A percentile compares a stretch with the other conserved stretches of the same genome.
Conservation (phyloP, 2,329 filamentous ascomycete genomes). For the Penicillium brevicompactum region DNA sequence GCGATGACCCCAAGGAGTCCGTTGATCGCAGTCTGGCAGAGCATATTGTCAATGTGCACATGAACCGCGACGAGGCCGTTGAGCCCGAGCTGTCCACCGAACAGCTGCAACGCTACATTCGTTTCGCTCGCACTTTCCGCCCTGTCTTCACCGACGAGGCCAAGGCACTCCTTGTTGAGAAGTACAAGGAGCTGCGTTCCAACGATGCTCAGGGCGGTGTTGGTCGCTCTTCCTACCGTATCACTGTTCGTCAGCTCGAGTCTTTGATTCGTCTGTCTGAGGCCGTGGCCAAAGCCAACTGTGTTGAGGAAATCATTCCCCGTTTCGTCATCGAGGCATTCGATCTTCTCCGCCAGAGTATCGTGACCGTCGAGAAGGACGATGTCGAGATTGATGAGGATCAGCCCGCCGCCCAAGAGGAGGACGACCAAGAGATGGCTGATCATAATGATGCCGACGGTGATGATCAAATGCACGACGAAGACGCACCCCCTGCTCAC, state of each 20-base stretch:
- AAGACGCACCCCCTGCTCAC: conserved; percentile 43
- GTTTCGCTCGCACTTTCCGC: conserved; percentile 91
- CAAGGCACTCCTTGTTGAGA: conserved; percentile 79
- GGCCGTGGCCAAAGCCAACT: conserved; percentile 98
- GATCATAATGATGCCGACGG: conserved; percentile 48
- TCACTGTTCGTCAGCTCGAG: conserved; percentile 94
- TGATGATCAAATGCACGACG: conserved; percentile 57
- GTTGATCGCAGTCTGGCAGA: conserved; percentile 89
- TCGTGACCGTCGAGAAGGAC: conserved; percentile 97
- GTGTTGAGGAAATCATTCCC: conserved; percentile 82
- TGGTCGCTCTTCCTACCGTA: conserved; percentile 93
- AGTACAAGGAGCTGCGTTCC: conserved; percentile 91
- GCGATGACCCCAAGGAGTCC: conserved; percentile 93
- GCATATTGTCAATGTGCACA: conserved; percentile 93
- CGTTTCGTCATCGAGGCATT: conserved; percentile 90
- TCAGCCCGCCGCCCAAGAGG: conserved; percentile 51
- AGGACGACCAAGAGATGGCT: conserved; percentile 54
- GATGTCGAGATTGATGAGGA: conserved; percentile 92
- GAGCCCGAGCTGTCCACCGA: conserved; percentile 94
- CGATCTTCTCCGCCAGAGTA: conserved; percentile 87
- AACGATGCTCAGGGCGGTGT: conserved; percentile 94
- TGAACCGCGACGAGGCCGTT: conserved; percentile 87
- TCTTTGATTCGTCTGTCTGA: conserved; percentile 93
- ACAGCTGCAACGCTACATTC: conserved; percentile 94
- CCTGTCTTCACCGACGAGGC: conserved; percentile 90